phyloP scores from a whole-genome alignment of 2,329 filamentous ascomycete genomes.

The Colletotrichum sp. region DNA sequence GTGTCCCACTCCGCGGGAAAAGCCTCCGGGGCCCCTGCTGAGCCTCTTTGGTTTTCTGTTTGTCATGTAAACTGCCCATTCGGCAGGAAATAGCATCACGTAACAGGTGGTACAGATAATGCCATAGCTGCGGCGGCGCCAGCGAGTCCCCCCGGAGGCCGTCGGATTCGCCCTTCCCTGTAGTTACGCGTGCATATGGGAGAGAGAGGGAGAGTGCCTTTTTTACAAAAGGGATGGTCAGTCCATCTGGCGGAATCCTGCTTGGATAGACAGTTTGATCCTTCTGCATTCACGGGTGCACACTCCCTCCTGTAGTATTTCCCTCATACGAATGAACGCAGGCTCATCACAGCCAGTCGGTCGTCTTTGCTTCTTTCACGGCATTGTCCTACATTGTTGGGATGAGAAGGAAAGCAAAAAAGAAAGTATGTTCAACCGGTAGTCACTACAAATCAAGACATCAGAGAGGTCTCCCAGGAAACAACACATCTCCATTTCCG shows the following conservation, averaged over 20 bases:
- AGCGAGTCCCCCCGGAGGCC: neutral
- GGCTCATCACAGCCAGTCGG: neutral
- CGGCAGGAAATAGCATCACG: slow-evolving; percentile 14
- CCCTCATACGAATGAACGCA: neutral
- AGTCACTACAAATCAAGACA: neutral
- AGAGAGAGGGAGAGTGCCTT: neutral
- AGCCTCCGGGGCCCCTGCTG: neutral
- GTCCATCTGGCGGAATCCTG: neutral
- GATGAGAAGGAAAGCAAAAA: neutral
- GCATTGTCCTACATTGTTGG: neutral
- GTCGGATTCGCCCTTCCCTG: neutral
- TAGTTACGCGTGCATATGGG: neutral
- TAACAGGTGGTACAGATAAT: slow-evolving; percentile 17
- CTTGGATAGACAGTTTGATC: neutral
- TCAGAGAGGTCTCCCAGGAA: neutral
- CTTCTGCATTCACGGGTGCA: neutral
- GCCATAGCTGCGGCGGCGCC: neutral
- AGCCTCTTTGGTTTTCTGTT: slow-evolving; percentile 15
- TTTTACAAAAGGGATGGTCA: neutral
- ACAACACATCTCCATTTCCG: neutral
- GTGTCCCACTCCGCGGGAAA: neutral
- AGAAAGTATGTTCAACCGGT: neutral
- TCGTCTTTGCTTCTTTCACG: neutral
- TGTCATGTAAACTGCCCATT: slow-evolving; percentile 23
- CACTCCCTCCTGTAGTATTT: neutral